A percentile compares a stretch with the other conserved stretches of the same genome.
These are phyloP conservation scores for Trametes pubescens DNA, from an alignment of 1,284 basidiomycete species.

Conservation along the genomic window DNA sequence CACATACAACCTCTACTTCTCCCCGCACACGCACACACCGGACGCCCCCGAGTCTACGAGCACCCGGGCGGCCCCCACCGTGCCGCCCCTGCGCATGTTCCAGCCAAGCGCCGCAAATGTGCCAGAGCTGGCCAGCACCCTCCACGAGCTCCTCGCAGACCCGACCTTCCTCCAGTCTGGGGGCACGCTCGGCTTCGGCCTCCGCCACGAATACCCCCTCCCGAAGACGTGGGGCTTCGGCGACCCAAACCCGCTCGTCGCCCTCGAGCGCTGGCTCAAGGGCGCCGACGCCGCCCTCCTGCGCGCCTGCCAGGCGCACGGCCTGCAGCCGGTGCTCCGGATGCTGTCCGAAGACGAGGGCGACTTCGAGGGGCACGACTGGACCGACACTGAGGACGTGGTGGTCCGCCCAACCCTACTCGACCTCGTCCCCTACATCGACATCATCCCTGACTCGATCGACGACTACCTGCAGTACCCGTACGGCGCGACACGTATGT, in stretches of 20 bases:
- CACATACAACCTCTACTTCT: constrained; percentile 50
- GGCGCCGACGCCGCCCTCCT: constrained; percentile 33
- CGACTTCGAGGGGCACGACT: background rate
- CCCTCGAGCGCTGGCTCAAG: constrained; percentile 27
- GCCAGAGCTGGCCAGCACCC: constrained; percentile 6
- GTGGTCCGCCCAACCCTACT: background rate
- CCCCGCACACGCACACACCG: too few relatives aligned
- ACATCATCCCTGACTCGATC: background rate
- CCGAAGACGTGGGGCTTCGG: constrained; percentile 11
- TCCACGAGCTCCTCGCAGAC: constrained; percentile 39
- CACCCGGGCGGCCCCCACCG: background rate
- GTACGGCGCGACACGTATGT: background rate
- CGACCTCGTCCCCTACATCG: background rate
- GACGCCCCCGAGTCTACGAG: too few relatives aligned
- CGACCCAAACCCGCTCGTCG: constrained; percentile 7
- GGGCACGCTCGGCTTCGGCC: constrained; percentile 47
- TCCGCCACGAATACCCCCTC: constrained; percentile 48
- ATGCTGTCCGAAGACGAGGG: background rate
- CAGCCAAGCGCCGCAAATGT: constrained; percentile 13
- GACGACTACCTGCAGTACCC: background rate
- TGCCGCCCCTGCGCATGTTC: constrained; percentile 5
- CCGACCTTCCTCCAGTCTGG: constrained; percentile 44
- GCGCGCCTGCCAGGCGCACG: background rate
- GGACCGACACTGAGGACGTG: too few relatives aligned
- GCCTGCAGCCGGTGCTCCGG: background rate